Evolutionary conservation across 805 yeast genomes (phyloP), one percentile per base, ranked within the genome.

Genomic region (Starmerella scarabaei): DNA sequence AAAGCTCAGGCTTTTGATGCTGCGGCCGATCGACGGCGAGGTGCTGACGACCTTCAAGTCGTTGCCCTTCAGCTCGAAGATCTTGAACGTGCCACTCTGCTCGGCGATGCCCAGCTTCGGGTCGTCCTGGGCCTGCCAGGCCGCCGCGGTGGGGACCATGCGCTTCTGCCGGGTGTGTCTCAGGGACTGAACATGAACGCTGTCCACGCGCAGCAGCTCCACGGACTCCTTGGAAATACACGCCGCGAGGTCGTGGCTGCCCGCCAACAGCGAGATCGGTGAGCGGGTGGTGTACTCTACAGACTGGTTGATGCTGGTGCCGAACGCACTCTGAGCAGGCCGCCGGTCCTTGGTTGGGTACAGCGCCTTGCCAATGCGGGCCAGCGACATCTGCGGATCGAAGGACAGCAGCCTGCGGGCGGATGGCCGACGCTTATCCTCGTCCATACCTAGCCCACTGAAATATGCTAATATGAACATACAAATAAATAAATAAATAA

Each of bases 1-100:
- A 77, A 85, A 80, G 40, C 75, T 69, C 33, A 80, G 69, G 17
- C 75, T 61, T 41, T 73, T 57, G 12, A 77, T 67, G 38, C 69
- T 68, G 0, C 77, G 67, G 38, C 60, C 52, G 11, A 36, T 37
- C 15, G 37, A 40, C 7, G 26, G 9, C 15, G 41, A 43, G 6
- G 44, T 35, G 31, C 34, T 41, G 17, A 33, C 21, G 5, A 28
- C 21, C 30, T 11, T 19, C n/a, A 41, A 28, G 3, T 24, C 26
- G 44, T 71, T 60, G 17, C 43, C 24, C 11, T 17, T 21, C 18
- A 42, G 30, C 14, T 36, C 34, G 47, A 61, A 60, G 24, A 62
- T 37, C 17, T 55, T 47, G 6, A 62, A 52, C 16, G 49, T 35
- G 16, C 67, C 67, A 21, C 57, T 56, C 4, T 59, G 43, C 21